Evolutionary conservation across 2,329 filamentous ascomycete species (phyloP).

Genomic region (Phaeomoniella chlamydospora): DNA sequence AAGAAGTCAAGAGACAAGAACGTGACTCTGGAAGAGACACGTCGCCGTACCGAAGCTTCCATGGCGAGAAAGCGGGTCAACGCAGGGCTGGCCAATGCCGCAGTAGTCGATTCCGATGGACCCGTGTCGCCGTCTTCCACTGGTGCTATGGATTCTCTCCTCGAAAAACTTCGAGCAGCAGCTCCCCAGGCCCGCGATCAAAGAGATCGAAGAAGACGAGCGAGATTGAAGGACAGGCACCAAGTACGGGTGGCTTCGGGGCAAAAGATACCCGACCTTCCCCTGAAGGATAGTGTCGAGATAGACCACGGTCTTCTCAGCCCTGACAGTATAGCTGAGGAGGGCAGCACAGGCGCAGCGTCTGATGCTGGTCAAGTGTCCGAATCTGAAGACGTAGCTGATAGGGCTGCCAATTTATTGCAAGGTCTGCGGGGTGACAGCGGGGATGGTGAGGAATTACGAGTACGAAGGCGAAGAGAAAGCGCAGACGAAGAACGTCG

Average conservation of each 20-base stretch:
- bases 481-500: constrained; percentile 68
- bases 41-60: constrained; percentile 73
- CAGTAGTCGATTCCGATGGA: constrained; percentile 23
- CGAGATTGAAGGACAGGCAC: constrained; percentile 77
- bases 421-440: constrained; percentile 61
- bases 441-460: constrained; percentile 33
- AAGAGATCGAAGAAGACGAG: constrained; percentile 72
- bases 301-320: constrained; percentile 36
- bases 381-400: constrained; percentile 61
- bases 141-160: constrained; percentile 87
- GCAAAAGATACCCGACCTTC: constrained; percentile 65
- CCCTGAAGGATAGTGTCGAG: constrained; percentile 38
- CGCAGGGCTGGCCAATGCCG: constrained; percentile 52
- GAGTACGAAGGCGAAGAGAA: constrained; percentile 52
- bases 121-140: constrained; percentile 57
- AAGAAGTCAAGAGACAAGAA: constrained; percentile 96
- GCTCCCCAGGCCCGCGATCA: constrained; percentile 82
- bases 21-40: constrained; percentile 62
- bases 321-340: constrained; percentile 26
- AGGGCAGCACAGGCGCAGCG: constrained; percentile 13
- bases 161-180: constrained; percentile 88
- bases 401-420: constrained; percentile 67
- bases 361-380: constrained; percentile 25
- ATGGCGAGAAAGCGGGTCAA: constrained; percentile 69
- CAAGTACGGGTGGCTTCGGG: constrained; percentile 82